Evolutionary conservation across 345 rosid species (phyloP), one percentile per base, ranked within the genome.

Genomic region (Atalantia buxifolia): DNA sequence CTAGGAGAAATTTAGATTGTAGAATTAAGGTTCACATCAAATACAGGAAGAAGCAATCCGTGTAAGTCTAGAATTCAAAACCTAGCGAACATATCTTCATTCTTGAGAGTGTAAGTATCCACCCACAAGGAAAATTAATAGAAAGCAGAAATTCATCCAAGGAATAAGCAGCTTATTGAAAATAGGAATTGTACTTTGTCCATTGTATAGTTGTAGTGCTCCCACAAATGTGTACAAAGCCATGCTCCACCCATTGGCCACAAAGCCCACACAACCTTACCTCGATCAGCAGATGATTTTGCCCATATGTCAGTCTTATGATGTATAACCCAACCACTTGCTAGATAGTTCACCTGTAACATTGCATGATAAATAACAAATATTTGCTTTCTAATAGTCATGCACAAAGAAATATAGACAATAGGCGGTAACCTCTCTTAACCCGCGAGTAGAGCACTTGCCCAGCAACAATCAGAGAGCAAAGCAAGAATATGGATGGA

Each of bases 191-290:
- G 77, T 81, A 96, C 99, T 82, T 86, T 87, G 87, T 96, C 97
- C 90, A 87, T 62, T 7, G 97, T 90, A 83, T 89, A 96, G 31
- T 81, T 74, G 79, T 92, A 96, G 78, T 96, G 97, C 85, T 94
- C 99, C 99, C 99, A 94, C 25, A 91, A 86, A 86, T 92, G 99
- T 30, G 95, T 91, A 77, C 95, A 94, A 71, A 96, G 96, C 98
- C 99, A 96, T 33, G 98, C 92, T 72, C 99, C 99, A 61, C 99
- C 99, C 98, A 96, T 96, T 27, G 97, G 98, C 99, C 99, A 96
- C 31, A 96, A 72, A 22, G 94, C 94, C 94, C 94, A 96, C 53
- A 83, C 83, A 74, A 88, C 97, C 18, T 90, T 73, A 64, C 99
- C 97, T 66, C 72, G 76, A 88, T 88, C 91, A 16, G 91, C 90